Base-by-base conservation (phyloP, 1,284 basidiomycete species). In the Ustilago xerochloae region DNA sequence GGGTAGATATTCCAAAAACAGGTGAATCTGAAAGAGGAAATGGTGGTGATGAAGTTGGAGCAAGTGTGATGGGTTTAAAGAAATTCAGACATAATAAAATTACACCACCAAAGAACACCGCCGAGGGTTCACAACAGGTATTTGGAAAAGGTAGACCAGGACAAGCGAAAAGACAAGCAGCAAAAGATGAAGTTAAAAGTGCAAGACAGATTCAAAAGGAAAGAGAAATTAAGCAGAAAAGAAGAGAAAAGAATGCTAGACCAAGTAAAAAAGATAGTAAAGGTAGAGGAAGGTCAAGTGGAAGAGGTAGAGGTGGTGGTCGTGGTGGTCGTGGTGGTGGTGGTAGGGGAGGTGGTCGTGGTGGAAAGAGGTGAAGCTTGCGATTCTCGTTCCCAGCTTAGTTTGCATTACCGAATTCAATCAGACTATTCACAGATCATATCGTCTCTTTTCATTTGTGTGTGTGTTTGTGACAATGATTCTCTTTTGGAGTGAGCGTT, bases 1-100 rank as follows among this genome's bases (percentile, higher is more conserved):
- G 89, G 32, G 85, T 90, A 8, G 88, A 87, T 69, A 84, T 97
- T 45, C 94, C 94, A 0, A 89, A 89, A 65, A 88, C 93, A 10
- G 94, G 94, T 15, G 94, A 97, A 83, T 87, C 86, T 3, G 93
- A 94, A 84, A 62, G 54, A 62, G 55, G 39, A 16, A 64, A 53
- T 54, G 41, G 51, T 18, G 45, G 41, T 7, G 53, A 58, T 8
- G 48, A 61, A 29, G 53, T 66, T 0, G 48, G 53, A 18, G 87
- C 87, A 70, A 93, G 90, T 86, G 68, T 72, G 3, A 72, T 72
- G 64, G 70, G 64, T 0, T n/a, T 67, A 6, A 64, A 70, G 41
- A 62, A 50, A 54, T 81, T 60, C 48, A 59, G 73, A 24, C 80
- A 82, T 48, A 81, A 63, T 30, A 75, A 71, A 46, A 41, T 71